Conservation (phyloP, 2,329 filamentous ascomycete species). For the Parafenestella ontariensis region DNA sequence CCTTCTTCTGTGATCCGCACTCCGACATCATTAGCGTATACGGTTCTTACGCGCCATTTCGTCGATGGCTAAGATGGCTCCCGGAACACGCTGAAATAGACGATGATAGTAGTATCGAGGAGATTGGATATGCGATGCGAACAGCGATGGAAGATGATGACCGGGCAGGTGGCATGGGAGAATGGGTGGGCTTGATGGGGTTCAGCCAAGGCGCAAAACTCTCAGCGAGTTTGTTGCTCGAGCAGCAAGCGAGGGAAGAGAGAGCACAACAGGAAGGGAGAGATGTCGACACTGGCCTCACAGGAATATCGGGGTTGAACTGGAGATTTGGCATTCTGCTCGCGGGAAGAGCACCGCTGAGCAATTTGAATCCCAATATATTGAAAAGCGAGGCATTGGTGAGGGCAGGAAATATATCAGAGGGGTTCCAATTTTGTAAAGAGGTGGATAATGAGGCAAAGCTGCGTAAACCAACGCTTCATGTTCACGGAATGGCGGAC, state of each 20-base stretch:
- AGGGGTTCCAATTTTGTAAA: conserved; percentile 49
- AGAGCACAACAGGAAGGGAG: conserved; percentile 37
- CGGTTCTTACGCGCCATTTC: conserved; percentile 70
- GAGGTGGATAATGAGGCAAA: conserved; percentile 55
- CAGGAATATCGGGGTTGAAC: conserved; percentile 36
- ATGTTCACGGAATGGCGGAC: conserved; percentile 71
- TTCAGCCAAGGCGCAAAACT: conserved; percentile 61
- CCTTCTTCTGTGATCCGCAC: conserved; percentile 68
- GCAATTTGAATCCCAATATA: conserved; percentile 57
- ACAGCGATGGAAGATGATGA: conserved; percentile 56
- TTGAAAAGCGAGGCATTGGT: conserved; percentile 49
- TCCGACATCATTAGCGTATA: conserved; percentile 71
- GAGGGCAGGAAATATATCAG: conserved; percentile 51
- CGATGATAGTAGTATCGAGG: conserved; percentile 55
- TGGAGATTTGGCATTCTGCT: conserved; percentile 69
- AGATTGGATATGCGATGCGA: conserved; percentile 55
- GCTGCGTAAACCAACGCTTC: conserved; percentile 66
- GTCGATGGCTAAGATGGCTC: conserved; percentile 69
- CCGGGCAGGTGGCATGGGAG: conserved; percentile 48
- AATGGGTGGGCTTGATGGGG: conserved; percentile 59
- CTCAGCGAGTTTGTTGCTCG: conserved; percentile 55
- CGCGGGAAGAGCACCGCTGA: conserved; percentile 67
- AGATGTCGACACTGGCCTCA: conserved; percentile 26
- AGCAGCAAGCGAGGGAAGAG: conserved; percentile 64
- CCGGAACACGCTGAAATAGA: conserved; percentile 63